Evolutionary conservation across 2,329 filamentous ascomycete genomes (phyloP).

Genomic region (Exophiala alcalophila): DNA sequence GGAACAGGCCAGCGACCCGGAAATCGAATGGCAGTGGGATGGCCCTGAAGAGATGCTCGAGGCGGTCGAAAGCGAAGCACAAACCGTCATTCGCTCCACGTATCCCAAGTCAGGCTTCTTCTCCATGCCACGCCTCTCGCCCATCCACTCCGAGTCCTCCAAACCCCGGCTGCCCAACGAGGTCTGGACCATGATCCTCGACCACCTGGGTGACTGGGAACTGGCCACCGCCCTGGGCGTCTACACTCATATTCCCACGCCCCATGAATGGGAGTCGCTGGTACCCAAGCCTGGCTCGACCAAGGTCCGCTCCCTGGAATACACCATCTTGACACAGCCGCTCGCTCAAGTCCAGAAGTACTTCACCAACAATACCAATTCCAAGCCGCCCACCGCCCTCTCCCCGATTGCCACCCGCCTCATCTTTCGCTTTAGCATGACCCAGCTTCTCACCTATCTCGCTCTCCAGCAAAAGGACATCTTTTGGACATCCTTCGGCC

Average conservation of each 20-base stretch:
- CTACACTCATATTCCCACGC: slow-evolving; percentile 72
- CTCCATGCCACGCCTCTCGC: slow-evolving; percentile 34
- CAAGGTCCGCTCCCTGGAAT: slow-evolving; percentile 76
- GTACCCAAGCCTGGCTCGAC: slow-evolving; percentile 64
- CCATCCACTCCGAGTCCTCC: slow-evolving; percentile 35
- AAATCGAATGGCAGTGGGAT: slow-evolving; percentile 35
- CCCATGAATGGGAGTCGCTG: slow-evolving; percentile 67
- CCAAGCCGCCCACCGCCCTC: slow-evolving; percentile 58
- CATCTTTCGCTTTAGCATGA: slow-evolving; percentile 86
- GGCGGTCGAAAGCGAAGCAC: slow-evolving; percentile 27
- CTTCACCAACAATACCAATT: slow-evolving; percentile 63
- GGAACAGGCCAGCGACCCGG: slow-evolving; percentile 11
- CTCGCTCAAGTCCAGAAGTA: slow-evolving; percentile 69
- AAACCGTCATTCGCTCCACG: slow-evolving; percentile 23
- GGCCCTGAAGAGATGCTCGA: slow-evolving; percentile 29
- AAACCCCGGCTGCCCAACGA: slow-evolving; percentile 66
- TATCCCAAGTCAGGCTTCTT: slow-evolving; percentile 7
- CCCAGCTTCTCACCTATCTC: slow-evolving; percentile 71
- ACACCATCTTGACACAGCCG: slow-evolving; percentile 73
- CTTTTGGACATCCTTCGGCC: slow-evolving; percentile 80
- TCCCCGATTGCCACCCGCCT: slow-evolving; percentile 81
- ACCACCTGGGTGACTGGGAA: slow-evolving; percentile 86
- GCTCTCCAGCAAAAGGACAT: slow-evolving; percentile 67
- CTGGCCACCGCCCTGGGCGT: slow-evolving; percentile 76
- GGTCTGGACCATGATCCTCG: slow-evolving; percentile 84